phyloP scores from a whole-genome alignment of 2,329 filamentous ascomycete species.

The Plectosphaerella sp. region DNA sequence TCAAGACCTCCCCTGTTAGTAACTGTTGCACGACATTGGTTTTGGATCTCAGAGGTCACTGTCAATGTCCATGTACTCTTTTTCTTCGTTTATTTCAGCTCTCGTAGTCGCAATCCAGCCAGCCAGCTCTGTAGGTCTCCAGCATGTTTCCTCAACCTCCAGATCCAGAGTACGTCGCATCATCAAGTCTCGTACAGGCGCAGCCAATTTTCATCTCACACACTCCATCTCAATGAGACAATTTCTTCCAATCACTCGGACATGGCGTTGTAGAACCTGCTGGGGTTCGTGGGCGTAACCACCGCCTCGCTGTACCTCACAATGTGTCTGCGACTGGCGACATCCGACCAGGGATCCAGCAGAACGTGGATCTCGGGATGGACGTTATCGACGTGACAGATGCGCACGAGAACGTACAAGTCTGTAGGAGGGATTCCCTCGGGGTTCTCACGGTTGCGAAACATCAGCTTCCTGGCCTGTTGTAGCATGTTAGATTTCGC shows the following conservation, averaged over 20 bases:
- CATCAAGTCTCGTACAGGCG: too few relatives aligned
- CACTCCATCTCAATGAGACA: neutral
- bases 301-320: neutral
- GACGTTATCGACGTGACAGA: neutral
- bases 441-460: neutral
- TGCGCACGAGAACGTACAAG: neutral
- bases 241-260: neutral
- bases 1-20: too few relatives aligned
- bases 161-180: too few relatives aligned
- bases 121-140: too few relatives aligned
- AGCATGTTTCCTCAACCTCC: too few relatives aligned
- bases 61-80: too few relatives aligned
- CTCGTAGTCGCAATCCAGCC: too few relatives aligned
- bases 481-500: neutral
- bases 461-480: neutral
- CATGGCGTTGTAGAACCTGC: neutral
- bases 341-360: neutral
- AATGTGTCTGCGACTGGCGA: neutral
- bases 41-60: too few relatives aligned
- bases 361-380: neutral
- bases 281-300: neutral
- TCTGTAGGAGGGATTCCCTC: neutral
- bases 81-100: too few relatives aligned
- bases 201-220: too few relatives aligned
- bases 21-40: too few relatives aligned